Evolutionary conservation across 192 early-diverging fungal genomes (phyloP).

Genomic region (Umbelopsis sp.): DNA sequence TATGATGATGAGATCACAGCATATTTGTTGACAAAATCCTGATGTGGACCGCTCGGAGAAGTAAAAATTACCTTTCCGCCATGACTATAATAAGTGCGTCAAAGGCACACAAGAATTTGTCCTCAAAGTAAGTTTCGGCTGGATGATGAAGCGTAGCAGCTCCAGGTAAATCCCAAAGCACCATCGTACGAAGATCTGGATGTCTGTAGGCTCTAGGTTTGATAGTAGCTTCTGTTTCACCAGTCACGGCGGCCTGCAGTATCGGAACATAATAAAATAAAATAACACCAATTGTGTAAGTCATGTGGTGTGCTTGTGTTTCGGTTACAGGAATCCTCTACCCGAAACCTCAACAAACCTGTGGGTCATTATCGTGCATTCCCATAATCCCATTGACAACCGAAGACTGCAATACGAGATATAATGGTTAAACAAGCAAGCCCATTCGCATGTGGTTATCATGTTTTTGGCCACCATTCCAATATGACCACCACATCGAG

Average conservation of each 20-base stretch:
- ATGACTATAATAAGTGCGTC: conserved; percentile 42
- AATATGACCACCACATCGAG: neutral
- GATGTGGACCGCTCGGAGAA: conserved; percentile 1
- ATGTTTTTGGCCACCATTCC: neutral
- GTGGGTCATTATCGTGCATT: conserved; percentile 24
- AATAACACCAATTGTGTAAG: neutral
- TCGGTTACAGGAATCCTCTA: neutral
- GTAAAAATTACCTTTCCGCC: conserved; percentile 31
- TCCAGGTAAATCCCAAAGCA: conserved; percentile 42
- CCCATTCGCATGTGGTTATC: neutral
- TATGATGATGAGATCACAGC: neutral
- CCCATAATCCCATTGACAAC: conserved; percentile 43
- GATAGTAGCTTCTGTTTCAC: conserved; percentile 30
- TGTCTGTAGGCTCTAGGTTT: conserved; percentile 32
- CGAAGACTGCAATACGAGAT: conserved; percentile 33
- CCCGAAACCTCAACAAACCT: neutral
- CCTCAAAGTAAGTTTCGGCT: conserved; percentile 40
- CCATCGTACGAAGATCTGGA: conserved; percentile 33
- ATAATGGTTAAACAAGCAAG: too few relatives aligned
- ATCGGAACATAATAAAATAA: neutral
- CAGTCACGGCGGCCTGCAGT: conserved; percentile 24
- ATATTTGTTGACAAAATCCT: conserved; percentile 6
- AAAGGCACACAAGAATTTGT: conserved; percentile 39
- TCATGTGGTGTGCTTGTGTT: neutral
- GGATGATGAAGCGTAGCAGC: conserved; percentile 27